Evolutionary conservation across 1,284 basidiomycete species (phyloP), one percentile per base, ranked within the genome.

Genomic region (Cutaneotrichosporon daszewskae): DNA sequence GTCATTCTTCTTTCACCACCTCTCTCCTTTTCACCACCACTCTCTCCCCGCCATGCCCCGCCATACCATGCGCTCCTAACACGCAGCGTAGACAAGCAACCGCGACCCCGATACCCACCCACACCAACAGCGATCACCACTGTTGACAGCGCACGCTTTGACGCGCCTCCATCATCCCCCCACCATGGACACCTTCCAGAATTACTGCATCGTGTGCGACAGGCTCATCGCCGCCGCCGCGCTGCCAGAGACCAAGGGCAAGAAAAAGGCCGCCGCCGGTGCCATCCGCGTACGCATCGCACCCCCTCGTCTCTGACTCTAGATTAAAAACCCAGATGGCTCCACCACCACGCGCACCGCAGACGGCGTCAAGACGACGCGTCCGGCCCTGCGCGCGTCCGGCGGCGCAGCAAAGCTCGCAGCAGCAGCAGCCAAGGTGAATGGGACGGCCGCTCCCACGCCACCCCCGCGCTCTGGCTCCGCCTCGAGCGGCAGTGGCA

Each of bases 321-420:
- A 68, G 66, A 52, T 68, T 26, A 61, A 59, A 38, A 68, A 68
- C 48, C 53, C 64, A 17, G 66, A 68, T 54, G 66, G 66, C 3
- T 58, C 66, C 5, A 62, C 60, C 10, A 66, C 64, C 9, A 66
- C 60, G 8, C 63, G 64, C 23, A 62, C 49, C 3, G 64, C 66
- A 3, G 62, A 63, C 36, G 66, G 66, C 10, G 50, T 54, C 28
- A 66, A 64, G 46, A 57, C 55, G 2, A 66, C 62, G 5, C 56
- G 61, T 24, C 62, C 63, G 3, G 44, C 38, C 5, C 32, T 66
- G 16, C 60, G 66, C 11, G 26, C 25, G 13, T 38, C 24, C 9
- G 28, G 28, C 8, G 28, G 28, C 9, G 28, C 28, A n/a, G 28
- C 28, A 6, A 11, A 14, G 8, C 28, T 31, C 8, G 28, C 28